Evolutionary conservation across 306 rosid genomes (phyloP).

Genomic region (Inga laurina): DNA sequence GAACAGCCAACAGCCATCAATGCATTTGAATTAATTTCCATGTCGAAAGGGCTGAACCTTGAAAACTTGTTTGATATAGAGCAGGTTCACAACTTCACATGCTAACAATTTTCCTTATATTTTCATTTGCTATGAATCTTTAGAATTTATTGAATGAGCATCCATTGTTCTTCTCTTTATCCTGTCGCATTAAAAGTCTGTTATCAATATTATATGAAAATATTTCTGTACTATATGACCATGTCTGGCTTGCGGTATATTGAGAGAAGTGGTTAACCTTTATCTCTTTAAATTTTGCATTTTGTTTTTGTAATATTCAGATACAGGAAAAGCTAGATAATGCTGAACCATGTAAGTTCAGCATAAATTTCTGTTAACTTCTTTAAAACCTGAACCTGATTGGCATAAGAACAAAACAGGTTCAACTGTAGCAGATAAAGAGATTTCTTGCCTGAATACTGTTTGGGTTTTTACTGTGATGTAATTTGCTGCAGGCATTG

Average conservation of each 20-base stretch:
- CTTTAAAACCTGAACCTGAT: conserved; percentile 6
- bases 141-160: not conserved
- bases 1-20: conserved; percentile 92
- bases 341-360: not conserved
- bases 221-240: not conserved
- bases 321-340: not conserved
- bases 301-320: not conserved
- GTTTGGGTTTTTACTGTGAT: not conserved
- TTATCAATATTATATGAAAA: not conserved
- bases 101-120: conserved; percentile 1
- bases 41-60: conserved; percentile 97
- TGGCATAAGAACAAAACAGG: conserved; percentile 2
- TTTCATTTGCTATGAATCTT: not conserved
- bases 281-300: not conserved
- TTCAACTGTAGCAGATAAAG: not conserved
- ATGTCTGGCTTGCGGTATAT: not conserved
- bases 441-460: not conserved
- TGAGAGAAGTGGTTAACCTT: not conserved
- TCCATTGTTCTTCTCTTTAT: not conserved
- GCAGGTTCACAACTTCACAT: conserved; percentile 59
- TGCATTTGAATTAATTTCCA: conserved; percentile 92
- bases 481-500: conserved; percentile 55
- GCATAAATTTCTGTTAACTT: not conserved
- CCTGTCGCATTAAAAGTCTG: not conserved
- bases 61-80: conserved; percentile 86